Percentiles rank a stretch among this genome's conserved stretches.
phyloP scores from a whole-genome alignment of 1,284 basidiomycete genomes.

The Uromyces viciae-fabae region DNA sequence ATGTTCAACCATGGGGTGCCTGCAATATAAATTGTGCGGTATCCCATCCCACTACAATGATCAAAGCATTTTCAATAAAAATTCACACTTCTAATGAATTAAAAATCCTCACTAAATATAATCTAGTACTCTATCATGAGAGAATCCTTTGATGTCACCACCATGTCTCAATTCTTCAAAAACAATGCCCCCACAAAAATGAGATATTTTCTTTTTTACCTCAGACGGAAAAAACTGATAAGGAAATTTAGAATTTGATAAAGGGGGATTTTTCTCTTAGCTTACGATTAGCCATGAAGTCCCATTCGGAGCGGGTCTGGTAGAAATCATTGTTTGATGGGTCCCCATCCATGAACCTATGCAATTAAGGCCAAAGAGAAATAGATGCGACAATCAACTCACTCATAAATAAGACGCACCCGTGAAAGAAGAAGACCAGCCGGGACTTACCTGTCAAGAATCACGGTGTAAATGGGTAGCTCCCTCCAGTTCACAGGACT shows the following conservation, averaged over 20 bases:
- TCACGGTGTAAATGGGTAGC: constrained; percentile 75
- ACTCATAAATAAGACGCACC: neutral
- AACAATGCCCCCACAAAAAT: neutral
- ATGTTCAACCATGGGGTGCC: constrained; percentile 84
- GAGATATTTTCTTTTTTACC: neutral
- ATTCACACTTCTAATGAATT: neutral
- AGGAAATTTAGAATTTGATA: neutral
- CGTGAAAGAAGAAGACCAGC: neutral
- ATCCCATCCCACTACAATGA: constrained; percentile 66
- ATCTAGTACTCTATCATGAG: constrained; percentile 65
- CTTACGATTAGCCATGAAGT: constrained; percentile 58
- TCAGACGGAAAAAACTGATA: neutral
- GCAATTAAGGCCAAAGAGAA: neutral
- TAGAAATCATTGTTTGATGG: constrained; percentile 86
- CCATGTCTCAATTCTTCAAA: constrained; percentile 71
- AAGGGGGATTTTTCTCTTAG: too few relatives aligned
- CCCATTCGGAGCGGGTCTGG: constrained; percentile 71
- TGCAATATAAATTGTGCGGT: constrained; percentile 76
- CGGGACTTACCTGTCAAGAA: constrained; percentile 80
- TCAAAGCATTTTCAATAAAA: neutral
- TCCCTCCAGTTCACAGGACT: constrained; percentile 80
- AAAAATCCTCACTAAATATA: constrained; percentile 64
- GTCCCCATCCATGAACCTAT: constrained; percentile 63
- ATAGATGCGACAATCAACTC: neutral
- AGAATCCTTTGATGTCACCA: constrained; percentile 75